phyloP scores from a whole-genome alignment of 345 rosid genomes.

The Populus ilicifolia region DNA sequence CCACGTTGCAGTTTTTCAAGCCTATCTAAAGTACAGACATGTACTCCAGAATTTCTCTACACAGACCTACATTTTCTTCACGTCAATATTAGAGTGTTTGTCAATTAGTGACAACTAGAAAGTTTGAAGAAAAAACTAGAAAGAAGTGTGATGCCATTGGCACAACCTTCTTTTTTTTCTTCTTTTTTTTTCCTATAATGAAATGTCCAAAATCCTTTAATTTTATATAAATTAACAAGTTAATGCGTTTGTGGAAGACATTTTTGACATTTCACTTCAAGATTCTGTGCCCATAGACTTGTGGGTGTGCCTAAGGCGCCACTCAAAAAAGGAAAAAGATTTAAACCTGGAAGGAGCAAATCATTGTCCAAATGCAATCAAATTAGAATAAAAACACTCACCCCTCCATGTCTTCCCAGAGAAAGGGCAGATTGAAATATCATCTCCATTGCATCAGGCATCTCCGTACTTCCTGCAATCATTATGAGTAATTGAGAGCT shows the following conservation, averaged over 20 bases:
- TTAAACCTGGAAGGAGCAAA: neutral
- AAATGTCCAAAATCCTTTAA: neutral
- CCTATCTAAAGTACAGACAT: neutral
- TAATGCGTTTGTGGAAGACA: neutral
- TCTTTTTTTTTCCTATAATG: neutral
- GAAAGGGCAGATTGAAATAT: slow-evolving; percentile 87
- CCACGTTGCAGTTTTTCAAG: neutral
- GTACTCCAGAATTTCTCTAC: neutral
- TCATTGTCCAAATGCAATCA: neutral
- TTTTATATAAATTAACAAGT: neutral
- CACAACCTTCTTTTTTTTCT: neutral
- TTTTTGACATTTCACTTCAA: neutral
- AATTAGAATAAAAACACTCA: slow-evolving; percentile 38
- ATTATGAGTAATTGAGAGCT: slow-evolving; percentile 1
- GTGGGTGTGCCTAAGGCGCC: neutral
- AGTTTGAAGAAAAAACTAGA: neutral
- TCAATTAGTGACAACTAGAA: neutral
- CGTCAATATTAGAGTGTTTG: neutral
- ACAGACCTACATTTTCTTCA: neutral
- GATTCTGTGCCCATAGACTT: neutral
- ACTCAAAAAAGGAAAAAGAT: neutral
- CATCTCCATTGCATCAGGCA: slow-evolving; percentile 98
- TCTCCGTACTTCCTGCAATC: slow-evolving; percentile 56
- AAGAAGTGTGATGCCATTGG: neutral
- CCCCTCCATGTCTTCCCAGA: slow-evolving; percentile 75